These are phyloP conservation scores for Chrysanthemum seticuspe DNA, from an alignment of 129 eudicot species.

Conservation along the genomic window DNA sequence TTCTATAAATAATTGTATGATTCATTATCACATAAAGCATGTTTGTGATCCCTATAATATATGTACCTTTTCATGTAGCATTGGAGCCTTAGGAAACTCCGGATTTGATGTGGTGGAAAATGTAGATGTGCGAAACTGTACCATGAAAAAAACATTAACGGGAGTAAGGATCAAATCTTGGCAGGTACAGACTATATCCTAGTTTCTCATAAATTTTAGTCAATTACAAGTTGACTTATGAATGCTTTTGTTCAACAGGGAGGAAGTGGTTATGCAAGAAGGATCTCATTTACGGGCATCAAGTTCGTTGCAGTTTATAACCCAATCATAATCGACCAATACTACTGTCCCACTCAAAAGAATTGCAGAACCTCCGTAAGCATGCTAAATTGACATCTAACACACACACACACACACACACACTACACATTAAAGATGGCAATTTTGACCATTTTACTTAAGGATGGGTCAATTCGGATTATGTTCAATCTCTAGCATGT, in stretches of 20 bases:
- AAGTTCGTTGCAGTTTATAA: conserved; percentile 50
- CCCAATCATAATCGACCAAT: conserved; percentile 69
- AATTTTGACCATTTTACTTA: neutral
- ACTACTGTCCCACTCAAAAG: conserved; percentile 48
- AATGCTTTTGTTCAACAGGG: conserved; percentile 37
- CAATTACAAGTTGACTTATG: neutral
- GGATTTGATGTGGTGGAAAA: conserved; percentile 62
- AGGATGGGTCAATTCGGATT: neutral
- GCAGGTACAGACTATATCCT: conserved; percentile 39
- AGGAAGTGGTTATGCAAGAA: conserved; percentile 67
- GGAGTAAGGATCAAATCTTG: conserved; percentile 66
- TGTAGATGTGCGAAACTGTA: conserved; percentile 55
- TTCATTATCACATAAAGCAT: neutral
- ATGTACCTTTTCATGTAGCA: conserved; percentile 37
- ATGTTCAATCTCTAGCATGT: neutral
- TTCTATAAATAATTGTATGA: neutral
- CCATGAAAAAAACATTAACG: conserved; percentile 50
- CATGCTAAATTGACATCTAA: neutral
- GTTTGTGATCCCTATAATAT: neutral
- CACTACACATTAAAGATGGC: neutral
- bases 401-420: neutral
- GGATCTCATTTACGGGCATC: conserved; percentile 54
- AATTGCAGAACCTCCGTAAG: conserved; percentile 50
- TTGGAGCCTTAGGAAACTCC: conserved; percentile 63
- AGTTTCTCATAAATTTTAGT: neutral